Evolutionary conservation across 1,284 basidiomycete species (phyloP), one percentile per base, ranked within the genome.

Genomic region (Butyriboletus appendiculatus): DNA sequence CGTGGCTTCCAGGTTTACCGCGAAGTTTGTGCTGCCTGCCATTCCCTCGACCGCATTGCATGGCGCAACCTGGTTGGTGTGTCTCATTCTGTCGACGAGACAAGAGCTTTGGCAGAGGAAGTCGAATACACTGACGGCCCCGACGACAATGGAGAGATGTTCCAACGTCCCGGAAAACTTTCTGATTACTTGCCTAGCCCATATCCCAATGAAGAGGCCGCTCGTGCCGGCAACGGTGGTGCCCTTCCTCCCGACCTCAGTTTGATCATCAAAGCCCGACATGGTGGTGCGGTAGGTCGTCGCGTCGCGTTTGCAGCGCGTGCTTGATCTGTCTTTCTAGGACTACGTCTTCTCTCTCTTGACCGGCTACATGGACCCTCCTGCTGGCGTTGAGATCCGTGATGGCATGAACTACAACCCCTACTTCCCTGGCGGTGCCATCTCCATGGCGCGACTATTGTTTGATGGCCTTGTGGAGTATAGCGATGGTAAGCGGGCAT

Each of bases 11-110:
- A 94, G 75, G 97, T 99, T 48, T 99, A 99, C 82, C 93, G 95
- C 58, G 96, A 99, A 78, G 97, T 99, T 56, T 99, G 97, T 75
- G 92, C 96, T 7, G 93, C 97, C 16, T 99, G 97, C 77, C 97
- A 99, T 76, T 99, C 97, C 45, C 88, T 99, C 57, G 94, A 99
- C 80, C 94, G 97, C 67, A 96, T 99, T 72, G 97, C 97, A 59
- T 99, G 97, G 97, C 93, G 97, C 71, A 99, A 99, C 80, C 81
- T 99, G 57, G 97, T 99, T 64, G 97, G 95, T 70, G 94, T 98
- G 55, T 98, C 95, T 37, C 97, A 99, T 79, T 94, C 90, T 59
- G 96, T 83, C 48, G 93, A 96, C 64, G 96, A 99, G 76, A 84
- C 81, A 60, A 94, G 94, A 75, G 81, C 81, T 10, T 87, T 99